Conservation (phyloP, 768 basidiomycete species). For the Cystofilobasidium capitatum region DNA sequence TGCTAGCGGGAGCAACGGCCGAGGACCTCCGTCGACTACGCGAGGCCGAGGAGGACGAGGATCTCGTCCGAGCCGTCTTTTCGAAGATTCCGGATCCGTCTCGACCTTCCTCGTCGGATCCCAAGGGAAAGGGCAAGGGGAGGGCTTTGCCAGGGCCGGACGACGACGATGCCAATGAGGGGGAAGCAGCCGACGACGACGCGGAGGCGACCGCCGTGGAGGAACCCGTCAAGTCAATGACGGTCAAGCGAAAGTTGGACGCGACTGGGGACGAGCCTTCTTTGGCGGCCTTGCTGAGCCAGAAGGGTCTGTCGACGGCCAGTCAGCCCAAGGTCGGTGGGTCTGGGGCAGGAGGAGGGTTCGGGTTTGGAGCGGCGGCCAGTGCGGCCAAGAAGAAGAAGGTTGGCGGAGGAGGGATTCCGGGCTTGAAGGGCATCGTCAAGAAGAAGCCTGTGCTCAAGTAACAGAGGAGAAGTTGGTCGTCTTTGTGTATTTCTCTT, state of each 20-base stretch:
- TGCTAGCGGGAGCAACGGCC: neutral
- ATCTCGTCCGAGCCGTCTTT: slow-evolving; percentile 75
- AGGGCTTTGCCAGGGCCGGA: slow-evolving; percentile 9
- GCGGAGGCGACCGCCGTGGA: slow-evolving; percentile 1
- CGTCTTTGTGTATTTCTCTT: no score
- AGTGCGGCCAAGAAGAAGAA: slow-evolving; percentile 19
- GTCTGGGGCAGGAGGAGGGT: slow-evolving; percentile 3
- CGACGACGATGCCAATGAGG: slow-evolving; percentile 20
- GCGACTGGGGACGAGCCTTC: slow-evolving; percentile 9
- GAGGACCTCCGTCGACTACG: slow-evolving; percentile 50
- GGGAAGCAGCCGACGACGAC: slow-evolving; percentile 20
- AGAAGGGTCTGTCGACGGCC: slow-evolving; percentile 16
- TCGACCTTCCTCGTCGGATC: slow-evolving; percentile 29
- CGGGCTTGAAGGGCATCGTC: slow-evolving; percentile 16
- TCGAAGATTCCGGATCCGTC: slow-evolving; percentile 51
- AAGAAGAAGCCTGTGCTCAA: slow-evolving; percentile 16
- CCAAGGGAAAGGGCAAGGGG: slow-evolving; percentile 29
- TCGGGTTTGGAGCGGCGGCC: slow-evolving; percentile 14
- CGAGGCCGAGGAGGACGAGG: slow-evolving; percentile 72
- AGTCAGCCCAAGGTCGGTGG: neutral
- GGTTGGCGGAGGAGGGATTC: slow-evolving; percentile 8
- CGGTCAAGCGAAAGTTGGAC: slow-evolving; percentile 19
- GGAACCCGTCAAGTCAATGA: neutral
- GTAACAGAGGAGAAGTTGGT: no score
- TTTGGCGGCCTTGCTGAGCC: slow-evolving; percentile 2